These are phyloP conservation scores for Mrakia blollopis DNA, from an alignment of 768 basidiomycete species.

Conservation along the genomic window DNA sequence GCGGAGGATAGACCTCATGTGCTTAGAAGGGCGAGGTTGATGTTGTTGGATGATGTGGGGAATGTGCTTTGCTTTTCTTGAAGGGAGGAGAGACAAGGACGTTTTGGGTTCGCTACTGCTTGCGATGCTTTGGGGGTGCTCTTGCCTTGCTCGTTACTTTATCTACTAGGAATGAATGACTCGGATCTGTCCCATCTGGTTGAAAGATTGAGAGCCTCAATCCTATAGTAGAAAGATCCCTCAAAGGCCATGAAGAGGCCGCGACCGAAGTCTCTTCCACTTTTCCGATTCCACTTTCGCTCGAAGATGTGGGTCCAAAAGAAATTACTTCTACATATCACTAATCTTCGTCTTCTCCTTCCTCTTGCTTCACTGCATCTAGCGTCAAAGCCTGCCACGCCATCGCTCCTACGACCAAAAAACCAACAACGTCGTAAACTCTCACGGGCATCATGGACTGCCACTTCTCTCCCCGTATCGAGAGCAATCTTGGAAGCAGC, in stretches of 20 bases:
- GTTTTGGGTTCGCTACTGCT: neutral
- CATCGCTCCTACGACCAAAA: neutral
- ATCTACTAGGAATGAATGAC: no score
- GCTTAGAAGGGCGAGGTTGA: conserved; percentile 3
- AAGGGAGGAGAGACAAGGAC: neutral
- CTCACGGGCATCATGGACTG: neutral
- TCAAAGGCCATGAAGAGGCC: neutral
- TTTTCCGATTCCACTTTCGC: neutral
- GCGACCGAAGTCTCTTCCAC: neutral
- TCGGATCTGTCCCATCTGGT: no score
- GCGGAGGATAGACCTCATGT: neutral
- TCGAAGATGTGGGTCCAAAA: no score
- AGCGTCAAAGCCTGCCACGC: neutral
- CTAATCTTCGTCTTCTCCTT: neutral
- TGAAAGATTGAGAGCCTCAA: no score
- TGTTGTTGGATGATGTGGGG: conserved; percentile 7
- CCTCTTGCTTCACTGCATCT: neutral
- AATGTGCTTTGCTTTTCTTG: conserved; percentile 4
- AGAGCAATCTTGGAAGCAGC: neutral
- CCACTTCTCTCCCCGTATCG: neutral
- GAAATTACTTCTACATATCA: neutral
- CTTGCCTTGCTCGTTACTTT: no score
- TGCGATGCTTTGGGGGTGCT: neutral
- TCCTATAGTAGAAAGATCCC: no score
- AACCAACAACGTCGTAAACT: neutral